Percentiles rank a stretch among this genome's conserved stretches.
Conservation (phyloP, 176 grass and related monocot genomes). For the Triticum monococcum region DNA sequence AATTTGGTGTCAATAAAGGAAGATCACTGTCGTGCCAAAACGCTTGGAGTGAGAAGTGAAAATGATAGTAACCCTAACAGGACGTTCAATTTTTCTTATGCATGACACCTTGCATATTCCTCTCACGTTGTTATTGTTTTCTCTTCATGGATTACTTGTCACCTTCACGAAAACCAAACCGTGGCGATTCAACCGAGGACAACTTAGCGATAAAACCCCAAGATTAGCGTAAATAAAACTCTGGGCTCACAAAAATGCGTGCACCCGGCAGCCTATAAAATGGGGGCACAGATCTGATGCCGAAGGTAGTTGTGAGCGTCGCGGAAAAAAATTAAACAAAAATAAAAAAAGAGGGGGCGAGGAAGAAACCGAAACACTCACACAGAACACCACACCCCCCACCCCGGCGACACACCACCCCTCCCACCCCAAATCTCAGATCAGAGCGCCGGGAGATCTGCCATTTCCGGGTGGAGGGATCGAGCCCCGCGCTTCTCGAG, state of each 20-base stretch:
- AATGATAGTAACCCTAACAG: not conserved
- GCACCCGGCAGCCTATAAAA: not conserved
- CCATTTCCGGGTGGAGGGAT: not conserved
- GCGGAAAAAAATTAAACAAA: not conserved
- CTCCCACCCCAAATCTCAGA: slow-evolving; percentile 11
- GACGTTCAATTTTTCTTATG: too few species aligned
- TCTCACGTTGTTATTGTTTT: not conserved
- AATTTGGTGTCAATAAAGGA: not conserved
- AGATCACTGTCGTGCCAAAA: not conserved
- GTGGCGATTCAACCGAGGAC: not conserved
- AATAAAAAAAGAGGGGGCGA: not conserved
- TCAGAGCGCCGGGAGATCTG: slow-evolving; percentile 7
- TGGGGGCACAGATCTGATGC: not conserved
- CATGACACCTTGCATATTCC: not conserved
- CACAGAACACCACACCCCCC: slow-evolving; percentile 9
- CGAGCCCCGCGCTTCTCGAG: slow-evolving; percentile 2
- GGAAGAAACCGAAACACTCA: slow-evolving; percentile 8
- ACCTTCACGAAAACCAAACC: not conserved
- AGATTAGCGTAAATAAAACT: not conserved
- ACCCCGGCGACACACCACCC: slow-evolving; percentile 2
- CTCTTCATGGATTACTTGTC: not conserved
- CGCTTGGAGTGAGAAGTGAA: not conserved
- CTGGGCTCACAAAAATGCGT: not conserved
- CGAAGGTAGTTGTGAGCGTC: not conserved
- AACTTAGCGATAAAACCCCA: not conserved